These are phyloP conservation scores for Mortierella sp. DNA, from an alignment of 371 early-diverging fungal species.

Conservation along the genomic window DNA sequence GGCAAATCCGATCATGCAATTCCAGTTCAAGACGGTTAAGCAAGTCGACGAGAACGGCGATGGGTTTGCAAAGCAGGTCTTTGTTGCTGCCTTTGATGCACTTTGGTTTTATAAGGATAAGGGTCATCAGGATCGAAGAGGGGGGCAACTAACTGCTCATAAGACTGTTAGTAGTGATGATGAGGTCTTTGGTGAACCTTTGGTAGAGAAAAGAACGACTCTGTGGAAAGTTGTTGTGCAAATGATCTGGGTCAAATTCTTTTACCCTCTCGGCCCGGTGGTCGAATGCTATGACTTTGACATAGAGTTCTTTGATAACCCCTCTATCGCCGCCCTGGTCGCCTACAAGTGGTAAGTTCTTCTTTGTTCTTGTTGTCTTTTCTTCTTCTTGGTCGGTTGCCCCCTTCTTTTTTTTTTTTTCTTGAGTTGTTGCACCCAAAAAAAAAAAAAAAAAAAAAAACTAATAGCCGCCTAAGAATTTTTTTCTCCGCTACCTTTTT, in stretches of 20 bases:
- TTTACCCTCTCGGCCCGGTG: too few species aligned
- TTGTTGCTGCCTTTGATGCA: neutral
- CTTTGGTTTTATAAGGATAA: conserved; percentile 6
- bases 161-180: neutral
- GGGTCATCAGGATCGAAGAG: neutral
- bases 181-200: neutral
- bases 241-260: neutral
- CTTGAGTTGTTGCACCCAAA: too few species aligned
- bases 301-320: conserved; percentile 15
- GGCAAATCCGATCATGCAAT: conserved; percentile 18
- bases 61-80: neutral
- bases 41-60: neutral
- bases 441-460: too few species aligned
- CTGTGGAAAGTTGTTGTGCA: neutral
- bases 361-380: neutral
- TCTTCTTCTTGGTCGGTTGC: too few species aligned
- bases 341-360: conserved; percentile 13
- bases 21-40: neutral
- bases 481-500: neutral
- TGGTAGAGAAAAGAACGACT: neutral
- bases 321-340: conserved; percentile 9
- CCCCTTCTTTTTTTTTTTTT: too few species aligned
- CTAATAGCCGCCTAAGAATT: too few species aligned
- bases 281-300: conserved; percentile 1
- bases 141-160: neutral